Conservation (phyloP, 768 basidiomycete species). For the Heimioporus sp. region DNA sequence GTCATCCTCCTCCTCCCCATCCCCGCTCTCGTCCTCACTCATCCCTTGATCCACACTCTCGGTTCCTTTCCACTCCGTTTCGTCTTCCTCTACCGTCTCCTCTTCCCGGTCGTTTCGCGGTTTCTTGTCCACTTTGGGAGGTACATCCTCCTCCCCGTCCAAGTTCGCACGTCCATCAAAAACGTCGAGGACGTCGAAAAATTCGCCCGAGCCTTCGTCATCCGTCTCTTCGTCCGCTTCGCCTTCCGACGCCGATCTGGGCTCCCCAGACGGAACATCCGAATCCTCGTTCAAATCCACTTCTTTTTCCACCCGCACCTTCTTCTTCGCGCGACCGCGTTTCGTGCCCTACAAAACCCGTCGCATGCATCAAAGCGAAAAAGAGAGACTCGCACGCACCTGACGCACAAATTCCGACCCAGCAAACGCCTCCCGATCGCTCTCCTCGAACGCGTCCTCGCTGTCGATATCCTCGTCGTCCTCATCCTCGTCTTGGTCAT, state of each 20-base stretch:
- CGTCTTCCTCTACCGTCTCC: conserved; percentile 45
- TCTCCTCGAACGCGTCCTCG: conserved; percentile 81
- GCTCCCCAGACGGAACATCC: conserved; percentile 29
- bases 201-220: conserved; percentile 49
- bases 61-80: conserved; percentile 26
- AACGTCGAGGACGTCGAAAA: conserved; percentile 64
- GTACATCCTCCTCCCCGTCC: conserved; percentile 5
- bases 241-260: conserved; percentile 13
- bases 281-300: conserved; percentile 66
- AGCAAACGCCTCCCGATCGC: conserved; percentile 75
- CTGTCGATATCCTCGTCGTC: conserved; percentile 88
- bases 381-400: neutral
- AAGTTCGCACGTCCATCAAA: conserved; percentile 59
- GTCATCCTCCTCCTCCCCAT: conserved; percentile 26
- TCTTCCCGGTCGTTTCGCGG: conserved; percentile 45
- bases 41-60: conserved; percentile 28
- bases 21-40: conserved; percentile 37
- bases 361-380: conserved; percentile 8
- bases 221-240: conserved; percentile 46
- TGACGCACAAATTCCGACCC: conserved; percentile 46
- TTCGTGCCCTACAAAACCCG: too few species aligned
- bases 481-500: conserved; percentile 47
- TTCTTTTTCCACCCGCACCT: conserved; percentile 38
- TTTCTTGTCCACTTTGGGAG: conserved; percentile 11
- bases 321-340: too few species aligned